Percentiles rank a stretch among this genome's conserved stretches.
phyloP scores from a whole-genome alignment of 768 basidiomycete genomes.

The Pisolithus sp. region DNA sequence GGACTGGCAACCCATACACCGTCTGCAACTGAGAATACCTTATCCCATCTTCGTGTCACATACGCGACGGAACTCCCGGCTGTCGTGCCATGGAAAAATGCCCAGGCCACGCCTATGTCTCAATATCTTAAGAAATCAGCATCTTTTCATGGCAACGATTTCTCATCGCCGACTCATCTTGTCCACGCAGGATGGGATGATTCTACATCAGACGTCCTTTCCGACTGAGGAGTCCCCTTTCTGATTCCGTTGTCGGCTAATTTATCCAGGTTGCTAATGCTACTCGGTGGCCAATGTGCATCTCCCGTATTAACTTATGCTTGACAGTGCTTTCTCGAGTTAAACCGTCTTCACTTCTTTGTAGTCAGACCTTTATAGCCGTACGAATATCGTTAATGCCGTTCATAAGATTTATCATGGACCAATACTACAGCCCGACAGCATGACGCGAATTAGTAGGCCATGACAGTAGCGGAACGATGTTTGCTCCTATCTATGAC shows the following conservation, averaged over 20 bases:
- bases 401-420: conserved; percentile 19
- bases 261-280: conserved; percentile 18
- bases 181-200: conserved; percentile 57
- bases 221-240: conserved; percentile 21
- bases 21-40: conserved; percentile 25
- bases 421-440: conserved; percentile 4
- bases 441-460: conserved; percentile 11
- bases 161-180: conserved; percentile 43
- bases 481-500: conserved; percentile 29
- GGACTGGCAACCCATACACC: conserved; percentile 24
- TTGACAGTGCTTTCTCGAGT: conserved; percentile 9
- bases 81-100: conserved; percentile 30
- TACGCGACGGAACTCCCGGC: conserved; percentile 28
- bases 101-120: conserved; percentile 28
- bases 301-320: conserved; percentile 23
- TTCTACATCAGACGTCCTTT: conserved; percentile 38
- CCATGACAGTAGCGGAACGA: conserved; percentile 16
- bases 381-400: conserved; percentile 25
- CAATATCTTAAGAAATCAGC: conserved; percentile 34
- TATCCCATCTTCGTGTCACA: conserved; percentile 33
- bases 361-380: conserved; percentile 12
- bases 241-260: conserved; percentile 13
- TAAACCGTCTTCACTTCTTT: background rate
- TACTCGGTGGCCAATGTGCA: conserved; percentile 14
- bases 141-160: conserved; percentile 33